These are phyloP conservation scores for Penicillium hordei DNA, from an alignment of 2,329 filamentous ascomycete genomes.

Conservation along the genomic window DNA sequence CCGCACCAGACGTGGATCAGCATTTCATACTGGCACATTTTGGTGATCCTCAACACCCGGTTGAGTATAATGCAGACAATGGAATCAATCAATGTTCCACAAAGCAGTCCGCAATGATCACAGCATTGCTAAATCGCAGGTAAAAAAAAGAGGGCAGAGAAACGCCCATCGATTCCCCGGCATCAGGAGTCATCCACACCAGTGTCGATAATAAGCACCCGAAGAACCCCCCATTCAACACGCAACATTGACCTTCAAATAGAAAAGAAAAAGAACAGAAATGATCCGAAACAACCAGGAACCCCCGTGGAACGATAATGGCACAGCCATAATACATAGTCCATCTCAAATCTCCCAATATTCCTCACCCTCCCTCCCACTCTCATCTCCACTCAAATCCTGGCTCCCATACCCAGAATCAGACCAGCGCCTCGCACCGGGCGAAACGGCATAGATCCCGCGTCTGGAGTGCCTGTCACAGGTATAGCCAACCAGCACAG, in stretches of 20 bases:
- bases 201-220: neutral
- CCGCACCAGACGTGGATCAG: neutral
- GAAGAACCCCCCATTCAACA: neutral
- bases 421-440: constrained; percentile 16
- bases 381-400: constrained; percentile 19
- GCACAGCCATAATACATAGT: neutral
- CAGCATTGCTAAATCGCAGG: neutral
- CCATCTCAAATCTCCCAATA: neutral
- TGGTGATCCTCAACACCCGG: neutral
- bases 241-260: neutral
- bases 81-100: neutral
- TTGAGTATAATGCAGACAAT: neutral
- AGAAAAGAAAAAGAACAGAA: neutral
- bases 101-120: neutral
- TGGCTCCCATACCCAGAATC: constrained; percentile 28
- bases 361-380: neutral
- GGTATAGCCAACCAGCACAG: constrained; percentile 78
- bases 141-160: neutral
- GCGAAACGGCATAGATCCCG: constrained; percentile 3
- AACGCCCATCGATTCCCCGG: neutral
- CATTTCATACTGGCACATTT: neutral
- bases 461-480: constrained; percentile 58
- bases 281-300: neutral
- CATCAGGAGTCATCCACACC: neutral
- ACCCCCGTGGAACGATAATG: neutral